Conservation (phyloP, 768 basidiomycete genomes). For the Termitomyces sp. region DNA sequence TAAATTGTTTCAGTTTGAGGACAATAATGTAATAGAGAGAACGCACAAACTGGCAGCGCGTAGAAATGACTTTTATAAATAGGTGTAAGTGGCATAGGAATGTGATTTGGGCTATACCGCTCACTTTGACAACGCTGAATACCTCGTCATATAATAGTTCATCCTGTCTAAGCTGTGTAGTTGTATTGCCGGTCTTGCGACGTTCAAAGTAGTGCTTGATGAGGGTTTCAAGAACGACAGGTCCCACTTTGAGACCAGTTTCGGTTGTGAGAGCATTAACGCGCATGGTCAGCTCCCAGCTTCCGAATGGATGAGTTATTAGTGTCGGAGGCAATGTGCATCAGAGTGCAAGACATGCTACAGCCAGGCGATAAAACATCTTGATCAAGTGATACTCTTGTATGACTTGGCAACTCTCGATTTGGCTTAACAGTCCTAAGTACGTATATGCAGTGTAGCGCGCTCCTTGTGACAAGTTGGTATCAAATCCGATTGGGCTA, state of each 20-base stretch:
- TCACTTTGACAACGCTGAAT: slow-evolving; percentile 71
- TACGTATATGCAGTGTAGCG: too few relatives aligned
- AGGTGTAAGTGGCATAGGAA: background rate
- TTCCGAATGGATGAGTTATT: background rate
- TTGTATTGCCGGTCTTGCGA: slow-evolving; percentile 38
- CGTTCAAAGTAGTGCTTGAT: slow-evolving; percentile 82
- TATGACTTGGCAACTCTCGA: background rate
- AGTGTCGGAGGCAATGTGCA: background rate
- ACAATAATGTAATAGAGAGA: background rate
- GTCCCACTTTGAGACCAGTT: slow-evolving; percentile 62
- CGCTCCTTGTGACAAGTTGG: too few relatives aligned
- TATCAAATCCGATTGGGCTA: too few relatives aligned
- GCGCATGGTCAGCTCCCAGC: slow-evolving; percentile 17
- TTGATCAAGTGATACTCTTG: background rate
- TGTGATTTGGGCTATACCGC: slow-evolving; percentile 10
- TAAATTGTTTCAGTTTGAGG: background rate
- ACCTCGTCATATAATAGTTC: slow-evolving; percentile 80
- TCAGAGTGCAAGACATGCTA: background rate
- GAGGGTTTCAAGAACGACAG: slow-evolving; percentile 70
- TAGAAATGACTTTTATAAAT: slow-evolving; percentile 58
- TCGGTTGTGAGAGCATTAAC: slow-evolving; percentile 57
- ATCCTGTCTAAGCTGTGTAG: slow-evolving; percentile 54
- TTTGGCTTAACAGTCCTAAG: too few relatives aligned
- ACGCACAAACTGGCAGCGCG: slow-evolving; percentile 59
- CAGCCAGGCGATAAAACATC: background rate